phyloP scores from a whole-genome alignment of 331 rosid genomes.

The Quercus phellos region DNA sequence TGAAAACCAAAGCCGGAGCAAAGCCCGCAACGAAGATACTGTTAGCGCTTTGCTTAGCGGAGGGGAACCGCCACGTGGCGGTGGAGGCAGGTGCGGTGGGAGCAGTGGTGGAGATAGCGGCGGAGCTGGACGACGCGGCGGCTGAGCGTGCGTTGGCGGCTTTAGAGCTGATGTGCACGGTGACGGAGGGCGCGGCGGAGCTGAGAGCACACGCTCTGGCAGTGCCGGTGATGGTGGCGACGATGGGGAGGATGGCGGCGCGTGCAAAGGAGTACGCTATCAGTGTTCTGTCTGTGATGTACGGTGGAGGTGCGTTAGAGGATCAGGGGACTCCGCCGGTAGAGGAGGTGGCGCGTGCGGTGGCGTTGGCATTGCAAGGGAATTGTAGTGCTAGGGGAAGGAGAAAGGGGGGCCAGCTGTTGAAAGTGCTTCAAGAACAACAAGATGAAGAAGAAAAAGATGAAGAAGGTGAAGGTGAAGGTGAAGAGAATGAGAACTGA shows the following conservation, averaged over 20 bases:
- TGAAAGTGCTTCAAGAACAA: conserved; percentile 45
- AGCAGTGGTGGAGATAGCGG: conserved; percentile 60
- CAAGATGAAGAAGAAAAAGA: too few species aligned
- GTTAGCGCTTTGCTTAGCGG: conserved; percentile 76
- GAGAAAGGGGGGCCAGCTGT: conserved; percentile 72
- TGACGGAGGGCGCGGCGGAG: conserved; percentile 77
- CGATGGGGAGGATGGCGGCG: conserved; percentile 79
- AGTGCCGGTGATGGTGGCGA: conserved; percentile 81
- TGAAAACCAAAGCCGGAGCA: conserved; percentile 35
- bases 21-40: conserved; percentile 60
- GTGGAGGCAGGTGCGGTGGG: conserved; percentile 72
- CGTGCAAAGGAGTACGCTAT: conserved; percentile 84
- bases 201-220: conserved; percentile 78
- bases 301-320: conserved; percentile 24
- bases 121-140: conserved; percentile 62
- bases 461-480: too few species aligned
- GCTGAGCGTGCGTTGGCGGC: conserved; percentile 83
- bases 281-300: conserved; percentile 71
- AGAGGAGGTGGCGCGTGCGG: conserved; percentile 96
- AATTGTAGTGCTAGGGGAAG: conserved; percentile 76
- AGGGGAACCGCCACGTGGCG: conserved; percentile 71
- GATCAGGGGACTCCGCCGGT: conserved; percentile 52
- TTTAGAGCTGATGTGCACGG: conserved; percentile 78
- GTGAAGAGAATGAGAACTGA: too few species aligned
- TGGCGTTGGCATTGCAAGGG: conserved; percentile 69